Conservation (phyloP, 2,329 filamentous ascomycete genomes). For the Botrytis hyacinthi region DNA sequence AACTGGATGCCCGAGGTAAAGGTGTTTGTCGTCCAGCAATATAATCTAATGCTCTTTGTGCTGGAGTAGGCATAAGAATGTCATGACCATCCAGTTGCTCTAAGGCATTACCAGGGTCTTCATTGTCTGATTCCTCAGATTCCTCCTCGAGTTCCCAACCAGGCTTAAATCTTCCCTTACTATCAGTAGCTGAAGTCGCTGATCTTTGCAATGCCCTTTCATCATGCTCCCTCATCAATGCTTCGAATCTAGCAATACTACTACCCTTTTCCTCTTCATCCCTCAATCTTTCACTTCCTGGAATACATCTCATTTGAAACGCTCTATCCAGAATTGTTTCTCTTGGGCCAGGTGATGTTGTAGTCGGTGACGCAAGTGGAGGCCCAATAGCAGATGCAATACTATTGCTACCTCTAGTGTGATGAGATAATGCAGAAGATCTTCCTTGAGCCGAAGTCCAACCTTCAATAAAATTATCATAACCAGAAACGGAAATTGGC, state of each 20-base stretch:
- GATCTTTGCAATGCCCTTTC: constrained; percentile 42
- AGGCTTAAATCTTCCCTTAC: constrained; percentile 30
- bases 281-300: constrained; percentile 53
- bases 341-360: constrained; percentile 48
- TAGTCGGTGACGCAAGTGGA: constrained; percentile 36
- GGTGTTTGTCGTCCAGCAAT: constrained; percentile 36
- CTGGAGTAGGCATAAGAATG: constrained; percentile 36
- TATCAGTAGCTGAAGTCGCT: constrained; percentile 9
- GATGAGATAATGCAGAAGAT: constrained; percentile 55
- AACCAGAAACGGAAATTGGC: constrained; percentile 49
- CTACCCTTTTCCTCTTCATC: constrained; percentile 62
- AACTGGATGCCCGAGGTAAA: not conserved
- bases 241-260: constrained; percentile 64
- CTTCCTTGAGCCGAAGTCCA: constrained; percentile 60
- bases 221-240: constrained; percentile 61
- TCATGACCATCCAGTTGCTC: constrained; percentile 27
- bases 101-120: constrained; percentile 41
- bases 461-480: constrained; percentile 59
- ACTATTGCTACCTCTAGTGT: constrained; percentile 53
- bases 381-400: constrained; percentile 50
- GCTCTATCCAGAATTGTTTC: constrained; percentile 68
- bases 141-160: constrained; percentile 36
- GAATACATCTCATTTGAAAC: constrained; percentile 62
- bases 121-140: constrained; percentile 42
- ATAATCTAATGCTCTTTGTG: constrained; percentile 38